Evolutionary conservation across 2,329 filamentous ascomycete genomes (phyloP).

Genomic region (Simplicillium aogashimaense): DNA sequence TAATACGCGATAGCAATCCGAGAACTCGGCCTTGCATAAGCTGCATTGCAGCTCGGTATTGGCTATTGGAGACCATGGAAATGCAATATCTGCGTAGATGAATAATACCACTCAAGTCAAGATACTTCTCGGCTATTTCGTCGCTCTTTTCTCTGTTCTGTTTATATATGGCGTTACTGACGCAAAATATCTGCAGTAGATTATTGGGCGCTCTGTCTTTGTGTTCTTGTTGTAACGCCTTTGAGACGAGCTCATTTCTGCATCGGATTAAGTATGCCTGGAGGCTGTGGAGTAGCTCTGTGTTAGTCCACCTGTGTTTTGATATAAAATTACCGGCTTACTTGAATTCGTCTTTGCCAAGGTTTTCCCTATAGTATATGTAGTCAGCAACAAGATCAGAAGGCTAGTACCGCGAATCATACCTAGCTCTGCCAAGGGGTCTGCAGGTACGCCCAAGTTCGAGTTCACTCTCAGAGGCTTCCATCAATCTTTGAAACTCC

Average conservation of each 20-base stretch:
- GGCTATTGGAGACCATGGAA: constrained; percentile 31
- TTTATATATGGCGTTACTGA: constrained; percentile 34
- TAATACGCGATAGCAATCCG: constrained; percentile 25
- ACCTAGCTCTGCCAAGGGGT: no score
- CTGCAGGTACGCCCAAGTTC: no score
- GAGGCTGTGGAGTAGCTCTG: no score
- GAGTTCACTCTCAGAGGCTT: no score
- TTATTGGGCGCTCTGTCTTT: constrained; percentile 10
- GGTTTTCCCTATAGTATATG: no score
- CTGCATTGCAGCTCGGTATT: constrained; percentile 20
- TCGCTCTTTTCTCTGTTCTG: constrained; percentile 17
- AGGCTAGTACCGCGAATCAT: no score
- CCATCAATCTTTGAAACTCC: no score
- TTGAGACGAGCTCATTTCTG: constrained; percentile 25
- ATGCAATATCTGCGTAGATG: constrained; percentile 31
- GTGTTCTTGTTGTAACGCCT: constrained; percentile 19
- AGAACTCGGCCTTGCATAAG: constrained; percentile 32
- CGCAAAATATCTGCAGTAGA: constrained; percentile 28
- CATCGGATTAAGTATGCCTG: no score
- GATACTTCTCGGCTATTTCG: constrained; percentile 16
- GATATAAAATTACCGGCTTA: no score
- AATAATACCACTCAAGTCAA: constrained; percentile 31
- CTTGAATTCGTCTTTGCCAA: no score
- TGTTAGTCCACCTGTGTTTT: no score
- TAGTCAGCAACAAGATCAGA: no score